Base-by-base conservation (phyloP, 192 early-diverging fungal species). In the Mortierella antarctica region DNA sequence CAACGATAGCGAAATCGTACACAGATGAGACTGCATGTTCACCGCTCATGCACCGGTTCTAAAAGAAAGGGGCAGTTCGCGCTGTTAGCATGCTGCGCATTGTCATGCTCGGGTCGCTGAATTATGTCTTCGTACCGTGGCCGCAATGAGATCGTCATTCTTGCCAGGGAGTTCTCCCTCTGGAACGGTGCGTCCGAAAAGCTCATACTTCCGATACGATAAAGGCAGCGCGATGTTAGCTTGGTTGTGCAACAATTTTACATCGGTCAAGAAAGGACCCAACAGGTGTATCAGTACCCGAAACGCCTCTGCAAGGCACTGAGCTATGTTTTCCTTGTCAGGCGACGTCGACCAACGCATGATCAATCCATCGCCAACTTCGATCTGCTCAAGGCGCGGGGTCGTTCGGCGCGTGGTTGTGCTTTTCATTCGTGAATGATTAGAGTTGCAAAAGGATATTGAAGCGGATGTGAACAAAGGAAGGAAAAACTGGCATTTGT, bases 301-400 rank as follows among this genome's bases (percentile, higher is more conserved):
- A 45, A 75, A 75, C 10, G 74, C 51, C 7, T 64, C 49, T 12
- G 60, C 66, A 31, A 64, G 10, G 31, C 57, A 64, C 15, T 57
- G 52, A 3, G 39, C 46, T 6, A 69, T 6, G 42, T 68, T 69
- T 0, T 69, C 66, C 14, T 52, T 55, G 20, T 76, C 74, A 0
- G 39, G 39, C 14, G 49, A 53, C 8, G 74, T 69, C 1, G 74
- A 76, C 74, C 74, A 76, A 12, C 74, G 60, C 74, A 76, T 69
- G 18, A 64, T 18, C 31, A 76, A 20, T 42, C 74, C 74, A 47
- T 76, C 18, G n/a, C 74, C 74, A 21, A 76, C 52, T 21, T 69
- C 67, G 15, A 69, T 64, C 21, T 51, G 57, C 11, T 65, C 50
- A 6, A 49, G 41, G 13, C 72, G 71, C 14, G 52, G 52, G 31